phyloP scores from a whole-genome alignment of 768 basidiomycete genomes.

The Phlegmacium glaucopus region DNA sequence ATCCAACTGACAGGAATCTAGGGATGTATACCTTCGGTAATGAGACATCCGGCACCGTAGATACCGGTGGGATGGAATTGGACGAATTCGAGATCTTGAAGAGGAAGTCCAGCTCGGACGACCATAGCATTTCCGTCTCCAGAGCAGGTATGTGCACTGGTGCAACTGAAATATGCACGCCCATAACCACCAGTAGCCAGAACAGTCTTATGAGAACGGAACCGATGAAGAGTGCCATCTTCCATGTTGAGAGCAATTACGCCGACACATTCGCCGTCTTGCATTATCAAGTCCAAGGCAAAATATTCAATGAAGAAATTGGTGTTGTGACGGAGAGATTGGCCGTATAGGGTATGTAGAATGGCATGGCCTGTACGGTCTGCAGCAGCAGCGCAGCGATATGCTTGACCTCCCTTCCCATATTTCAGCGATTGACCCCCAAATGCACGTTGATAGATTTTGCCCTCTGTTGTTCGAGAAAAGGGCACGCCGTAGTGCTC shows the following conservation, averaged over 20 bases:
- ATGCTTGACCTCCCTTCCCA: constrained; percentile 98
- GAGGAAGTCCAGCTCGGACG: constrained; percentile 89
- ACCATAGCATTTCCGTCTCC: constrained; percentile 99
- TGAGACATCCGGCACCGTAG: constrained; percentile 98
- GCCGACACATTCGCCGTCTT: constrained; percentile 98
- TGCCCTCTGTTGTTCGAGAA: constrained; percentile 97
- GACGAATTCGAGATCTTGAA: constrained; percentile 98
- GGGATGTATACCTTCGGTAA: constrained; percentile 79
- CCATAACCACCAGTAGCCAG: constrained; percentile 98
- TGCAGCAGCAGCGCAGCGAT: constrained; percentile 97
- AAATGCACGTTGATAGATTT: constrained; percentile 99
- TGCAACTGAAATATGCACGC: constrained; percentile 97
- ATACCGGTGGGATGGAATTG: constrained; percentile 99
- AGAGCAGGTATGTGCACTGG: constrained; percentile 97
- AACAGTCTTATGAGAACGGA: constrained; percentile 98
- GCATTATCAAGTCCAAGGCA: constrained; percentile 98
- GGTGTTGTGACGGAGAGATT: constrained; percentile 97
- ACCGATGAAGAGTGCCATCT: constrained; percentile 97
- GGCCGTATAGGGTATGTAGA: constrained; percentile 98
- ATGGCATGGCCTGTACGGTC: constrained; percentile 99
- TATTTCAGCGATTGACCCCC: constrained; percentile 96
- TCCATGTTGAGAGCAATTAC: constrained; percentile 99
- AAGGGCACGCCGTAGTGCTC: constrained; percentile 99
- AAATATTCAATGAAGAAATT: constrained; percentile 99
- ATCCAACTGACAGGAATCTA: not conserved